A percentile compares a stretch with the other conserved stretches of the same genome.
Conservation (phyloP, 2,329 filamentous ascomycete genomes). For the Penicillium hesseltinei region DNA sequence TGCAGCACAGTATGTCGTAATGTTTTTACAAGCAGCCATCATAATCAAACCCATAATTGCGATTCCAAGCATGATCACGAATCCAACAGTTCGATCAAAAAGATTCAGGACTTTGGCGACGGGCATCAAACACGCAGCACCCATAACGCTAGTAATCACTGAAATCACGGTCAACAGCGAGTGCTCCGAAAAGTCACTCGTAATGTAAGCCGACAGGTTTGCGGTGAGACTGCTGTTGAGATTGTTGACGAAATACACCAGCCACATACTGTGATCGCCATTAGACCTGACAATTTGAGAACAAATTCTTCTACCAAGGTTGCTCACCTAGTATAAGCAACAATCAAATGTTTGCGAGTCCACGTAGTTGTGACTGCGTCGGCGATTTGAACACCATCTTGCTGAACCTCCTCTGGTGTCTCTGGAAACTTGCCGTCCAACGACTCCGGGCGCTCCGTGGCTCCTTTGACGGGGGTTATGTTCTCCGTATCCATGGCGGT, state of each 20-base stretch:
- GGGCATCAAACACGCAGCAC: constrained; percentile 57
- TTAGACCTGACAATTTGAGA: constrained; percentile 25
- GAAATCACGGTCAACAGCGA: constrained; percentile 55
- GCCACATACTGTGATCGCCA: constrained; percentile 40
- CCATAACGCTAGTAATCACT: constrained; percentile 56
- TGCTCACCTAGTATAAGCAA: constrained; percentile 50
- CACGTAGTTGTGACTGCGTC: constrained; percentile 30
- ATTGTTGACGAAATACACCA: constrained; percentile 43
- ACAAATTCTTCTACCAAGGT: constrained; percentile 35
- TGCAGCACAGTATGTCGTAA: constrained; percentile 62
- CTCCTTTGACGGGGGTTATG: not conserved
- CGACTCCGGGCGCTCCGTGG: not conserved
- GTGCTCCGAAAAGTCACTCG: constrained; percentile 53
- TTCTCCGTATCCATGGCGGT: not conserved
- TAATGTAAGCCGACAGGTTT: constrained; percentile 50
- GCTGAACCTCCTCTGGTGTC: constrained; percentile 2
- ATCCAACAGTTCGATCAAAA: constrained; percentile 60
- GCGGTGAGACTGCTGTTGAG: constrained; percentile 39
- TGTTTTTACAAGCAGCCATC: constrained; percentile 60
- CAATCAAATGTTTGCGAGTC: constrained; percentile 41
- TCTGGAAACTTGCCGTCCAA: not conserved
- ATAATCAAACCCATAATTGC: constrained; percentile 55
- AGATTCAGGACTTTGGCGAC: constrained; percentile 63
- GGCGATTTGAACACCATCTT: constrained; percentile 27
- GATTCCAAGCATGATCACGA: constrained; percentile 49